phyloP scores from a whole-genome alignment of 2,329 filamentous ascomycete genomes.

The Colletotrichum sp. region DNA sequence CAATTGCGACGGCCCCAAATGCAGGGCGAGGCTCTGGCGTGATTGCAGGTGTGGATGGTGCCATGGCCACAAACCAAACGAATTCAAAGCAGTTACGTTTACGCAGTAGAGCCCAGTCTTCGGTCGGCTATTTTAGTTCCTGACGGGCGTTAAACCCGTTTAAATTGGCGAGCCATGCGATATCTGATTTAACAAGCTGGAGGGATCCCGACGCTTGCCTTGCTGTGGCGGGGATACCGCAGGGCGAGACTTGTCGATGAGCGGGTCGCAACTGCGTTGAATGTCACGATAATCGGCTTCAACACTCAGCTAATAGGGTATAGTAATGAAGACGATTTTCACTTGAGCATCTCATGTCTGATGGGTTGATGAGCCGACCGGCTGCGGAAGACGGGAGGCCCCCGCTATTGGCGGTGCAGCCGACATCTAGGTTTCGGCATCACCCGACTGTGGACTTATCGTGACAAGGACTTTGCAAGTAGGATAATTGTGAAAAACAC shows the following conservation, averaged over 20 bases:
- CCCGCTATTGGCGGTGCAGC: background rate
- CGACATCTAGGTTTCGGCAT: background rate
- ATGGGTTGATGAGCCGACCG: background rate
- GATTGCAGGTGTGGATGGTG: constrained; percentile 15
- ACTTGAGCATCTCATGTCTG: background rate
- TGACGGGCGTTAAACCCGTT: background rate
- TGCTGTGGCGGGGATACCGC: background rate
- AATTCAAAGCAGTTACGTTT: background rate
- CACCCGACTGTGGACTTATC: background rate
- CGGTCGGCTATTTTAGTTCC: background rate
- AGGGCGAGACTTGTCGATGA: background rate
- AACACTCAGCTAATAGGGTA: background rate
- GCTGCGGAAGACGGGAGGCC: background rate
- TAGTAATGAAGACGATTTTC: background rate
- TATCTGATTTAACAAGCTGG: background rate
- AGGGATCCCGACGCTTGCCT: background rate
- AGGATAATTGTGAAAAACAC: background rate
- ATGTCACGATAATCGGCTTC: background rate
- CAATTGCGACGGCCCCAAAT: background rate
- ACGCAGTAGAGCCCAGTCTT: background rate
- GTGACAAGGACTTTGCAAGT: background rate
- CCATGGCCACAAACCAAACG: background rate
- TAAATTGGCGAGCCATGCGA: background rate
- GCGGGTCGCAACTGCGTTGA: background rate
- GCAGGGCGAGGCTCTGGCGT: constrained; percentile 14